Evolutionary conservation across 2,329 filamentous ascomycete genomes (phyloP).

Genomic region (Apiospora rasikravindrae): DNA sequence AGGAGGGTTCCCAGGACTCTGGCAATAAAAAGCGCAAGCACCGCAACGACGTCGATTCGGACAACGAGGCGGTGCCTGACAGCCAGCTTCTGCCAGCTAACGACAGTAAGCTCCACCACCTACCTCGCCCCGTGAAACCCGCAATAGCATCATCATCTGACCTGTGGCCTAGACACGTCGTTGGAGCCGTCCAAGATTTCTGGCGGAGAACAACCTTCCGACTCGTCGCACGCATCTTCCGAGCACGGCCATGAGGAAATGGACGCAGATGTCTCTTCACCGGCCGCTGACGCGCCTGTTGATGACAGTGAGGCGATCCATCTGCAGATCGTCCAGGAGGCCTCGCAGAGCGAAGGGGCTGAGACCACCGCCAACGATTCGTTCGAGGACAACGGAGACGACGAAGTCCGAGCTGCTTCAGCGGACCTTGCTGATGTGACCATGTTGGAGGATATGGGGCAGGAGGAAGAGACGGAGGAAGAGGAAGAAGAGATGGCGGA

Average conservation of each 20-base stretch:
- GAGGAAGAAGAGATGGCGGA: constrained; percentile 21
- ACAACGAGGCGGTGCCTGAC: constrained; percentile 28
- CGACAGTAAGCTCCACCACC: constrained; percentile 23
- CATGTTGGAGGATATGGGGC: constrained; percentile 24
- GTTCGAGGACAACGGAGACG: background rate
- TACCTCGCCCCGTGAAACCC: constrained; percentile 18
- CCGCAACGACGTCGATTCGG: constrained; percentile 24
- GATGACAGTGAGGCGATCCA: constrained; percentile 38
- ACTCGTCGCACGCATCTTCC: constrained; percentile 22
- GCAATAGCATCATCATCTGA: constrained; percentile 22
- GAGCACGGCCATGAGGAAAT: constrained; percentile 22
- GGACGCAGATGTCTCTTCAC: constrained; percentile 20
- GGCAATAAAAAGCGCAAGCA: constrained; percentile 35
- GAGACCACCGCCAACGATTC: constrained; percentile 17
- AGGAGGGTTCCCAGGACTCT: constrained; percentile 30
- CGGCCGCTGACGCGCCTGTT: constrained; percentile 28
- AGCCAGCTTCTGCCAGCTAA: constrained; percentile 27
- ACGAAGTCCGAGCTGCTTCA: constrained; percentile 27
- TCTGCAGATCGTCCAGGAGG: constrained; percentile 39
- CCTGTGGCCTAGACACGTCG: constrained; percentile 24
- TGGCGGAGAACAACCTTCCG: constrained; percentile 23
- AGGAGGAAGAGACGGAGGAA: constrained; percentile 20
- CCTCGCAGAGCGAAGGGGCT: constrained; percentile 36
- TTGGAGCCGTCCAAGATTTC: constrained; percentile 23
- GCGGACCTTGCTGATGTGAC: constrained; percentile 28